Evolutionary conservation across 495 filamentous ascomycete genomes (phyloP), one percentile per base, ranked within the genome.

Genomic region (Cercophora scortea): DNA sequence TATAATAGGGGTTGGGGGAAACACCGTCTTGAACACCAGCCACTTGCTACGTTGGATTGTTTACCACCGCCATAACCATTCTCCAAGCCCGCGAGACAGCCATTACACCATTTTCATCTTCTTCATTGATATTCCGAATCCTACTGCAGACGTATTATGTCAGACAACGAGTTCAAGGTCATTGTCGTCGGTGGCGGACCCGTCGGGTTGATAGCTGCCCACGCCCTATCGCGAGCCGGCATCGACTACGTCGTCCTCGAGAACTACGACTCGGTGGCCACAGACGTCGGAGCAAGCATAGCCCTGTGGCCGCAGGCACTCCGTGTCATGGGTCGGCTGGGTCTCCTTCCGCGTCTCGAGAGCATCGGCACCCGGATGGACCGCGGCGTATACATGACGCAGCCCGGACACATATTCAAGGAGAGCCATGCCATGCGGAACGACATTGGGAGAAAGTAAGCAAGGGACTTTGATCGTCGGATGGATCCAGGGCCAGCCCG

Each of bases 171-270:
- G 25, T 76, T 80, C 61, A 71, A 67, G 34, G 76, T 75, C 17
- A 64, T 83, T 34, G 73, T 83, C 42, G 74, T 75, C 6, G 79
- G 79, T n/a, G 79, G 74, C 5, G 71, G 71, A 4, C 65, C 80
- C 4, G 62, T 72, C 4, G 75, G 75, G 0, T 59, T 83, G 2
- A 74, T 73, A 0, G 55, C 78, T 2, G 75, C 79, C 0, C 69
- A 78, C 47, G 61, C 60, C 10, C 64, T 83, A 7, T 52, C 66
- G 0, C 57, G 59, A 25, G 61, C 63, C 6, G 61, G 60, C 16
- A 75, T 82, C 47, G 75, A 79, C 50, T 74, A 70, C 42, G 53
- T 79, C 10, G 50, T 83, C 0, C 62, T 82, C 0, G 79, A 81
- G 56, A 55, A 45, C n/a, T 19, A 38, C 32, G 40, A 52, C 49